Evolutionary conservation across 768 basidiomycete species (phyloP).

Genomic region (Podaxis pistillaris): DNA sequence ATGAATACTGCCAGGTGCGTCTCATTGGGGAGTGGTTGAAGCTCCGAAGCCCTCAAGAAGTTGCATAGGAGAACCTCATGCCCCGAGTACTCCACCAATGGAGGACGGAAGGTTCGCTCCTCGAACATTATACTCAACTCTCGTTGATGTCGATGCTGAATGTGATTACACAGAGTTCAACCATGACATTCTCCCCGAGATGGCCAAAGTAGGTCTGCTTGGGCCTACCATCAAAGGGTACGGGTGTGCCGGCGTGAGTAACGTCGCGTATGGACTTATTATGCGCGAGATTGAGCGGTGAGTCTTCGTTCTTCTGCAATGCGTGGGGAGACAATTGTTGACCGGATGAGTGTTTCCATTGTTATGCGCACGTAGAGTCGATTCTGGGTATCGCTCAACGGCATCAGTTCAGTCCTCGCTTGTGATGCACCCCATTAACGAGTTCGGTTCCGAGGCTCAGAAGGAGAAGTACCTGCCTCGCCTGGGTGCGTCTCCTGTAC

Average conservation of each 20-base stretch:
- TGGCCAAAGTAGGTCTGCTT: slow-evolving; percentile 89
- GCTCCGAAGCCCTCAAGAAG: neutral
- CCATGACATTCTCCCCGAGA: slow-evolving; percentile 74
- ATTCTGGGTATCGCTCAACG: slow-evolving; percentile 94
- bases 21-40: neutral
- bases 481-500: slow-evolving; percentile 50
- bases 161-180: slow-evolving; percentile 59
- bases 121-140: neutral
- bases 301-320: slow-evolving; percentile 12
- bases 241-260: slow-evolving; percentile 88
- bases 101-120: slow-evolving; percentile 73
- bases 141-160: neutral
- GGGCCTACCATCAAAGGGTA: slow-evolving; percentile 94
- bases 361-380: slow-evolving; percentile 55
- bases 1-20: slow-evolving; percentile 74
- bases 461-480: slow-evolving; percentile 89
- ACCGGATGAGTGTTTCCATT: neutral
- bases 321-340: neutral
- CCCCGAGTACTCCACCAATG: slow-evolving; percentile 91
- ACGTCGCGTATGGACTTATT: slow-evolving; percentile 92
- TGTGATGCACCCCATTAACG: slow-evolving; percentile 92
- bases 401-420: slow-evolving; percentile 95
- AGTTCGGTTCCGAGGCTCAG: slow-evolving; percentile 87
- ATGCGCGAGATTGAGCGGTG: slow-evolving; percentile 92
- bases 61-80: slow-evolving; percentile 65